Base-by-base conservation (phyloP, 805 yeast genomes). In the Myxozyma monticola region DNA sequence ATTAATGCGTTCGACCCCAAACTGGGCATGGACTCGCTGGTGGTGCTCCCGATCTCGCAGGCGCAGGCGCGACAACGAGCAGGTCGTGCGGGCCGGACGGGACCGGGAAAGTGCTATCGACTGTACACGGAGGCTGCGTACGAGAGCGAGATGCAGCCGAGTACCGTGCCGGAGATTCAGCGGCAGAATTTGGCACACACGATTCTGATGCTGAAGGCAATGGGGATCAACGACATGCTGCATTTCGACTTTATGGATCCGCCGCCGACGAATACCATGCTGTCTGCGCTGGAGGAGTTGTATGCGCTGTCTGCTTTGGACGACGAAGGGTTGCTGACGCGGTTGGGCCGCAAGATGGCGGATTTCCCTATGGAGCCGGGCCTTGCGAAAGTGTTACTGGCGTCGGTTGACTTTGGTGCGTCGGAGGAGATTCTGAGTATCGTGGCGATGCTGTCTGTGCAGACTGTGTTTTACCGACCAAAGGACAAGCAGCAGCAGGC, bases 21-120 rank as follows among this genome's bases (percentile, higher is more conserved):
- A 20, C 82, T 88, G 5, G 90, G 97, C 14, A 90, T 91, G 81
- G 95, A 89, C 52, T 83, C 90, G 29, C 74, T 93, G 52, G 80
- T 84, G 40, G 89, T 93, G 4, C 80, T 84, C 14, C 95, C 96
- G 0, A 88, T 95, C 56, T 90, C 98, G 0, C 83, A 83, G 62
- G 99, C 99, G 0, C 89, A 96, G 37, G 97, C 96, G 0, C 90
- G 88, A 62, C 99, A 93, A 70, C 76, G 99, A 63, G 90, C 96
- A 1, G 99, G 99, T 65, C 81, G 99, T 73, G 99, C 98, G 4
- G 99, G 99, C 36, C 83, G 99, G 73, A 89, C 95, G 6, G 90
- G 96, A 0, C 96, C 98, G 0, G 99, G 99, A 15, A 87, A 88
- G 65, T 93, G 98, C 68, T 93, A 85, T 63, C 68, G 99, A 33